Percentiles rank a stretch among this genome's conserved stretches.
These are phyloP conservation scores for Starmera amethionina DNA, from an alignment of 805 yeast genomes.

Conservation along the genomic window DNA sequence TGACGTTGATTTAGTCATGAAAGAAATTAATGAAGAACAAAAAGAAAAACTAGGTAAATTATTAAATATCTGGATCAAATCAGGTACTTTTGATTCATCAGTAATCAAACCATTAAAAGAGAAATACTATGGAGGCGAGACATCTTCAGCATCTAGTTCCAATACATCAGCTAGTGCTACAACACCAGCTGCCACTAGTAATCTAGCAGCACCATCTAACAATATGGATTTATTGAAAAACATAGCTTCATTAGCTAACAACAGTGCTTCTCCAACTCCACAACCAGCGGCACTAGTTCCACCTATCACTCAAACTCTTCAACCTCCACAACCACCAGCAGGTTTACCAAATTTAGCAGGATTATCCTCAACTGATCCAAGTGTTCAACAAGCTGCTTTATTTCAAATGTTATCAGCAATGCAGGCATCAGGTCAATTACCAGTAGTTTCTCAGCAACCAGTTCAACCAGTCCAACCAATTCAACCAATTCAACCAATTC, in stretches of 20 bases:
- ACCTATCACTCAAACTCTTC: constrained; percentile 6
- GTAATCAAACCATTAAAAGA: constrained; percentile 45
- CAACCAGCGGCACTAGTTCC: neutral
- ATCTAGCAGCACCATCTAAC: constrained; percentile 29
- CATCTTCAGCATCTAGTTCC: constrained; percentile 4
- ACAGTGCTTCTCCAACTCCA: constrained; percentile 3
- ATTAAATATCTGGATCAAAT: constrained; percentile 87
- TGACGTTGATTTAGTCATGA: constrained; percentile 52
- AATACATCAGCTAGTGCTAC: constrained; percentile 28
- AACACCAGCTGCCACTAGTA: constrained; percentile 50
- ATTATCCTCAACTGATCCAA: constrained; percentile 16
- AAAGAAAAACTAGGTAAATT: constrained; percentile 72
- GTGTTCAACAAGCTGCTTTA: constrained; percentile 31
- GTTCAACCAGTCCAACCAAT: constrained; percentile 3
- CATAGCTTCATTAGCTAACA: constrained; percentile 38
- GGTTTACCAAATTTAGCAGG: constrained; percentile 9
- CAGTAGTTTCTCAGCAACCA: constrained; percentile 8
- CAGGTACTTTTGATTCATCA: constrained; percentile 60
- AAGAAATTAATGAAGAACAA: constrained; percentile 45
- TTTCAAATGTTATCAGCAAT: constrained; percentile 27
- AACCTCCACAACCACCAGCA: constrained; percentile 5
- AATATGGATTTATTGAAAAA: constrained; percentile 64
- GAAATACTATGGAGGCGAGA: constrained; percentile 37
- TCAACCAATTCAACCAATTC: constrained; percentile 4
- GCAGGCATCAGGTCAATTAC: constrained; percentile 20